A percentile compares a stretch with the other conserved stretches of the same genome.
Conservation (phyloP, 1,139 yeast species). For the Debaryomyces singareniensis region DNA sequence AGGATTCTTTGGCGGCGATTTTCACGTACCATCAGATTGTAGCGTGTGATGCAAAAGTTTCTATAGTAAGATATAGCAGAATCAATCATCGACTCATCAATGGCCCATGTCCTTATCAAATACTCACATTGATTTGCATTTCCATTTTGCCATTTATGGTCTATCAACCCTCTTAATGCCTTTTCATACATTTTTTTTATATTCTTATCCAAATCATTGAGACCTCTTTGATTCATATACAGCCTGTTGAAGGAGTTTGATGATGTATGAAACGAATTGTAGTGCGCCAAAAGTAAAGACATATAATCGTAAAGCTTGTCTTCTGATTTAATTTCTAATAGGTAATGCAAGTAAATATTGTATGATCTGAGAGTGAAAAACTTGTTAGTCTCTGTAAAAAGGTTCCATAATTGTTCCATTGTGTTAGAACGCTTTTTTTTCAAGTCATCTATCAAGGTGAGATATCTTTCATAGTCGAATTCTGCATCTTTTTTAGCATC, state of each 20-base stretch:
- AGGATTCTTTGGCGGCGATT: conserved; percentile 18
- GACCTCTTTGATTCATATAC: conserved; percentile 8
- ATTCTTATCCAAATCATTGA: conserved; percentile 12
- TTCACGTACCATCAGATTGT: conserved; percentile 17
- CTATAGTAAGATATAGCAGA: conserved; percentile 8
- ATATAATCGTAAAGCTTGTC: conserved; percentile 18
- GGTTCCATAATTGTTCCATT: conserved; percentile 28
- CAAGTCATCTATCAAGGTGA: conserved; percentile 21
- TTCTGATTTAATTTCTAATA: conserved; percentile 16
- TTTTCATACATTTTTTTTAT: conserved; percentile 19
- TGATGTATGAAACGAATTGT: conserved; percentile 15
- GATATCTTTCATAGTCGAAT: conserved; percentile 36
- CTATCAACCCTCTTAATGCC: conserved; percentile 22
- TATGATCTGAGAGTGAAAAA: conserved; percentile 21
- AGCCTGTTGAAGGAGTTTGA: conserved; percentile 22
- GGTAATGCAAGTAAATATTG: conserved; percentile 17
- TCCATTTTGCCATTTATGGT: conserved; percentile 22
- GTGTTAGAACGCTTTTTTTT: conserved; percentile 19
- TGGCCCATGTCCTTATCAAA: conserved; percentile 33
- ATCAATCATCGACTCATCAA: conserved; percentile 23
- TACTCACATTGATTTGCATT: conserved; percentile 26
- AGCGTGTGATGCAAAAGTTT: conserved; percentile 10
- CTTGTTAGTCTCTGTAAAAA: conserved; percentile 19
- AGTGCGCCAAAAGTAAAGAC: conserved; percentile 14
- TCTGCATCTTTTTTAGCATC: conserved; percentile 29